Conservation (phyloP, 176 grass and related monocot genomes). For the Canna indica region DNA sequence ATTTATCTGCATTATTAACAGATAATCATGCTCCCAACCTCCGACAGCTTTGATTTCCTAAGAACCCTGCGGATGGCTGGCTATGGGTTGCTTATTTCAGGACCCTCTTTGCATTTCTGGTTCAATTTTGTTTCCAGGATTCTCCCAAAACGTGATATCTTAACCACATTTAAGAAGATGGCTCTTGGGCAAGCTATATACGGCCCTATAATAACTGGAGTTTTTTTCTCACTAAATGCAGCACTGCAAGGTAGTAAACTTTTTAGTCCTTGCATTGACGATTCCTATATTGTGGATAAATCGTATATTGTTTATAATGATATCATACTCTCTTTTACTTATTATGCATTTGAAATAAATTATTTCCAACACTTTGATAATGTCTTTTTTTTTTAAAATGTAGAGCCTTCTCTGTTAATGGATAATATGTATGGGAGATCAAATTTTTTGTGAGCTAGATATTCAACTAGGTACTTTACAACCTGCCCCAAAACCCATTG, state of each 20-base stretch:
- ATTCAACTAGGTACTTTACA: no score
- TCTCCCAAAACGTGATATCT: slow-evolving; percentile 65
- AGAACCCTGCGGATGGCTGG: slow-evolving; percentile 85
- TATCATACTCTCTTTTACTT: no score
- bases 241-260: slow-evolving; percentile 62
- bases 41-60: slow-evolving; percentile 42
- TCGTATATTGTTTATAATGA: background rate
- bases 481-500: no score
- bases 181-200: slow-evolving; percentile 82
- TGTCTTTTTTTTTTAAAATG: background rate
- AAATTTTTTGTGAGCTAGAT: no score
- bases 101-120: slow-evolving; percentile 84
- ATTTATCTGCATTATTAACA: slow-evolving; percentile 26
- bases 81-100: slow-evolving; percentile 71
- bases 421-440: background rate
- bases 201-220: slow-evolving; percentile 74
- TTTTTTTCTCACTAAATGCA: slow-evolving; percentile 96
- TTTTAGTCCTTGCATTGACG: background rate
- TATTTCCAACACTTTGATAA: background rate
- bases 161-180: slow-evolving; percentile 92
- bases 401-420: background rate
- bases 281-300: background rate
- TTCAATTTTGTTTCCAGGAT: slow-evolving; percentile 91
- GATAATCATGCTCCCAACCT: slow-evolving; percentile 42
- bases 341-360: background rate